Conservation (phyloP, 2,329 filamentous ascomycete species). For the Fusarium floridanum region DNA sequence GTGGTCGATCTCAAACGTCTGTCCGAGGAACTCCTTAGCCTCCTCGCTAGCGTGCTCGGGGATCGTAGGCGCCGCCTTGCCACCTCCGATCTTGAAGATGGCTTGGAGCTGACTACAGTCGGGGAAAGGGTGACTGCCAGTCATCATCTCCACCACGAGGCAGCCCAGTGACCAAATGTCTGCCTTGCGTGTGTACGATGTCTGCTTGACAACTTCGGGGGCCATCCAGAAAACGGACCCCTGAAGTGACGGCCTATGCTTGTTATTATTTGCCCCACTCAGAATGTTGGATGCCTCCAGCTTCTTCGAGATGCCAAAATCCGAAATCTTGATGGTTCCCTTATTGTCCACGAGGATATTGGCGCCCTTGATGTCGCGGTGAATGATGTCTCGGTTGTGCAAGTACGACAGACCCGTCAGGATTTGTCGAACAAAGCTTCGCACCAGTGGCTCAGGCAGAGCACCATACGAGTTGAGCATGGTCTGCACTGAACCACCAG, state of each 20-base stretch:
- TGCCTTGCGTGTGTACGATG: slow-evolving; percentile 96
- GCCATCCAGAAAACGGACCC: slow-evolving; percentile 99
- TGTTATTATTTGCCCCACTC: slow-evolving; percentile 74
- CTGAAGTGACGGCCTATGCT: slow-evolving; percentile 84
- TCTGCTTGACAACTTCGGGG: slow-evolving; percentile 97
- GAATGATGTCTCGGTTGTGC: slow-evolving; percentile 95
- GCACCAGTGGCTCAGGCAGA: slow-evolving; percentile 90
- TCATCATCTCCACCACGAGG: slow-evolving; percentile 99
- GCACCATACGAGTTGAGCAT: slow-evolving; percentile 99
- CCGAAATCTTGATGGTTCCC: slow-evolving; percentile 98
- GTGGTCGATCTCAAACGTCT: slow-evolving; percentile 96
- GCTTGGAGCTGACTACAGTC: slow-evolving; percentile 97
- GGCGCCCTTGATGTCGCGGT: slow-evolving; percentile 98
- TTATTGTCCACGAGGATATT: slow-evolving; percentile 99
- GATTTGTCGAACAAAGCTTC: slow-evolving; percentile 97
- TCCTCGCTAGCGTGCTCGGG: slow-evolving; percentile 89
- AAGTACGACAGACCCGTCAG: slow-evolving; percentile 92
- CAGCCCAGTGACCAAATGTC: slow-evolving; percentile 99
- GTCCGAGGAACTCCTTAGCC: slow-evolving; percentile 83
- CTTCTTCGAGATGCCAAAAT: slow-evolving; percentile 99
- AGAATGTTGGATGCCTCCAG: slow-evolving; percentile 92
- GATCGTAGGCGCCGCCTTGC: slow-evolving; percentile 87
- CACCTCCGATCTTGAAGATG: slow-evolving; percentile 97
- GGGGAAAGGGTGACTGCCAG: slow-evolving; percentile 94
- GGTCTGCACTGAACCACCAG: slow-evolving; percentile 95